Evolutionary conservation across 768 basidiomycete species (phyloP).

Genomic region (Kwoniella botswanensis): DNA sequence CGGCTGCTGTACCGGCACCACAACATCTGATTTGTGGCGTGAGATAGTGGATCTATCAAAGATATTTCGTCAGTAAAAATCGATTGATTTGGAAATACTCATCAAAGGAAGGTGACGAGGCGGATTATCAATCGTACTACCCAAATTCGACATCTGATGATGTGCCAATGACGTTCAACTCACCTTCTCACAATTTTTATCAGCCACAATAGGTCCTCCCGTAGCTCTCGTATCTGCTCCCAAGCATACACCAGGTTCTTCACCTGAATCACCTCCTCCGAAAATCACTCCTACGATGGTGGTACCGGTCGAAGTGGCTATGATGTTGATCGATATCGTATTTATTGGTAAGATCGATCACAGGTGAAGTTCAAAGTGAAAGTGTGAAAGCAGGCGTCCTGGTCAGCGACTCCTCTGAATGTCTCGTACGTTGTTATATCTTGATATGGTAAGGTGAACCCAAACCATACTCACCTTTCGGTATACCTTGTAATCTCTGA

Average conservation of each 20-base stretch:
- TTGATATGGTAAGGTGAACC: no score
- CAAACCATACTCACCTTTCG: slow-evolving; percentile 44
- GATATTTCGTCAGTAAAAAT: not conserved
- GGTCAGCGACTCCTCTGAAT: not conserved
- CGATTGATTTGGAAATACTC: not conserved
- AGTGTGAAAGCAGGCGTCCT: not conserved
- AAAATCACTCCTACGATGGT: slow-evolving; percentile 97
- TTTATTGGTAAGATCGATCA: not conserved
- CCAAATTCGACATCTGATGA: not conserved
- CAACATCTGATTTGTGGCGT: slow-evolving; percentile 95
- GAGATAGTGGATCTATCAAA: slow-evolving; percentile 87
- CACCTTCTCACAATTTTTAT: slow-evolving; percentile 99
- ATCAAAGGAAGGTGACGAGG: not conserved
- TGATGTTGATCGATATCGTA: slow-evolving; percentile 16
- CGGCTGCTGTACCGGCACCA: slow-evolving; percentile 98
- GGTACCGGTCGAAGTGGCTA: slow-evolving; percentile 69
- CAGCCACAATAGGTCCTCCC: slow-evolving; percentile 89
- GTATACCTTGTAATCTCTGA: slow-evolving; percentile 48
- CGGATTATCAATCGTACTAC: not conserved
- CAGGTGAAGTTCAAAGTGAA: slow-evolving; percentile 1
- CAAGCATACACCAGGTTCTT: slow-evolving; percentile 84
- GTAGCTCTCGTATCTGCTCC: slow-evolving; percentile 98
- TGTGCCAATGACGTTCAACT: slow-evolving; percentile 25
- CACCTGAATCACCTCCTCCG: slow-evolving; percentile 58
- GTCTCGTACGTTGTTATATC: no score